Evolutionary conservation across 805 yeast species (phyloP).

Genomic region (Lipomyces sp.): DNA sequence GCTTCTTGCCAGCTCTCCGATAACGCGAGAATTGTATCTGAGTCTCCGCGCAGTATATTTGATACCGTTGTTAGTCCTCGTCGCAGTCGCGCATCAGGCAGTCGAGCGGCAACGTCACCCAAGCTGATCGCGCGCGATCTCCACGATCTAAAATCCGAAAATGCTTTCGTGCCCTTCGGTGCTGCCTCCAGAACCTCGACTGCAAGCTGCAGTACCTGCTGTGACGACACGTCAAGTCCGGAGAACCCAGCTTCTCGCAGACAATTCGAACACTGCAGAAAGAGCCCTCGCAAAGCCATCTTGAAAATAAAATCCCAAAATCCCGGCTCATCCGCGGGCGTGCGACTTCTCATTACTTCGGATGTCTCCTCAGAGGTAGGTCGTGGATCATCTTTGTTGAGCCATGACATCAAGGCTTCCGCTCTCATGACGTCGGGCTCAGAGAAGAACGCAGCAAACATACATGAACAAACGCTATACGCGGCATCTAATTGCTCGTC

Average conservation of each 20-base stretch:
- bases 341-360: conserved; percentile 24
- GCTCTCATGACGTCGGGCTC: conserved; percentile 22
- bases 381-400: conserved; percentile 30
- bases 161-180: conserved; percentile 27
- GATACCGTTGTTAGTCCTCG: conserved; percentile 31
- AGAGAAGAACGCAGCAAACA: conserved; percentile 30
- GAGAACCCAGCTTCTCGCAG: conserved; percentile 22
- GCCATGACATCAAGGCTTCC: conserved; percentile 34
- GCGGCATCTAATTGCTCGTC: conserved; percentile 28
- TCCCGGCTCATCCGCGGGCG: conserved; percentile 25
- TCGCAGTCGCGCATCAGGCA: conserved; percentile 26
- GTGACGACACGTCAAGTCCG: conserved; percentile 27
- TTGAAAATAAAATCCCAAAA: conserved; percentile 31
- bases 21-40: conserved; percentile 30
- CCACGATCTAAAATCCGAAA: conserved; percentile 33
- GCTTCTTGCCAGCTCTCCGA: conserved; percentile 38
- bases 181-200: conserved; percentile 31
- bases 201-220: conserved; percentile 16
- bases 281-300: conserved; percentile 29
- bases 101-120: conserved; percentile 25
- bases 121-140: conserved; percentile 28
- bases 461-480: conserved; percentile 27
- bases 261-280: conserved; percentile 25
- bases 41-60: conserved; percentile 34
- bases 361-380: conserved; percentile 29